Percentiles rank a stretch among this genome's conserved stretches.
phyloP scores from a whole-genome alignment of 139 green algal species.

The Volvox africanus region DNA sequence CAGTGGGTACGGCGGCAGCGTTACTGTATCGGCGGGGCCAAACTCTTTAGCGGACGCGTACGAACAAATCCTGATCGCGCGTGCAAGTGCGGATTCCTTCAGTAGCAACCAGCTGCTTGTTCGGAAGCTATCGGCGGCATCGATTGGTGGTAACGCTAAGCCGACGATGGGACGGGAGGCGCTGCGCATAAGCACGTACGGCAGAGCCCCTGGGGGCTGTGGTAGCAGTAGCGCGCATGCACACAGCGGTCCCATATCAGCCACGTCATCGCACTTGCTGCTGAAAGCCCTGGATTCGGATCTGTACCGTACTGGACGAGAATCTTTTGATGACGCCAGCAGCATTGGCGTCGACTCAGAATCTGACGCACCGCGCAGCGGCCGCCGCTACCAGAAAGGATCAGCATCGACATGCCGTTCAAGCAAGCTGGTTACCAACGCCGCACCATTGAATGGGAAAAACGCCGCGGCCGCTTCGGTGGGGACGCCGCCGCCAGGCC shows the following conservation, averaged over 20 bases:
- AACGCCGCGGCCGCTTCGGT: background rate
- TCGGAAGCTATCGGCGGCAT: constrained; percentile 8
- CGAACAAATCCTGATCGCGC: background rate
- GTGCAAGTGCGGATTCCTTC: background rate
- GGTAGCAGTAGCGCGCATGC: background rate
- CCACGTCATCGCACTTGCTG: background rate
- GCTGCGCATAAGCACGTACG: background rate
- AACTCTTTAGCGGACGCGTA: background rate
- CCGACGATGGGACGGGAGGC: background rate
- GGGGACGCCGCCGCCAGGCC: constrained; percentile 22
- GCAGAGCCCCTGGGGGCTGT: background rate
- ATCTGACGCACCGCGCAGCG: background rate
- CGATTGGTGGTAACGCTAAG: background rate
- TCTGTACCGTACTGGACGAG: background rate
- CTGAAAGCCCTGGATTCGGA: constrained; percentile 40
- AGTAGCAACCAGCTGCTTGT: background rate
- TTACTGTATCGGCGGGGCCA: background rate
- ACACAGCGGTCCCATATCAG: background rate
- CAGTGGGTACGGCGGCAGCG: background rate
- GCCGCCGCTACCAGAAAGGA: background rate
- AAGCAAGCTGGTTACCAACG: background rate
- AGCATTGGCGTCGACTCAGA: background rate
- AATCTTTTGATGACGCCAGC: background rate
- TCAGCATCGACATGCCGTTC: background rate
- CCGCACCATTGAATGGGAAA: background rate